Evolutionary conservation across 306 rosid species (phyloP), one percentile per base, ranked within the genome.

Genomic region (Lagenaria siceraria): DNA sequence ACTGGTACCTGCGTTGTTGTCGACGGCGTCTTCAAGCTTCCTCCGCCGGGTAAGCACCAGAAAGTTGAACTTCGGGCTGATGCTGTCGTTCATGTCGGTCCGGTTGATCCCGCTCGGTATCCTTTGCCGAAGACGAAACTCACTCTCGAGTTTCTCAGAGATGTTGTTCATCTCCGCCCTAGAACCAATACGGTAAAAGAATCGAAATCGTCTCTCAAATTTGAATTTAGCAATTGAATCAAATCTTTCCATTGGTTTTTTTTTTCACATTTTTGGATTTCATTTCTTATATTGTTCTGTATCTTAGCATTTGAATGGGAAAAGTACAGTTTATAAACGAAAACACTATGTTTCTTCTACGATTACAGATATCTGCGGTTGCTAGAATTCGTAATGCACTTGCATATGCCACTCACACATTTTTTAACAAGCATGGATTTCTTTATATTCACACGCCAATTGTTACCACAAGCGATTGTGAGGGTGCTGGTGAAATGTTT

Each of bases 401-500:
- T 76, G 96, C 98, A 14, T 92, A 43, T 86, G 97, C 98, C 18
- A 92, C 99, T 0, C 99, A 96, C 24, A 85, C 98, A 0, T 96
- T 96, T 81, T 96, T 96, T 43, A 77, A 89, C 4, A 82, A 89
- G 64, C 96, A 90, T 22, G 91, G 92, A 15, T 96, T 96, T 81
- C 88, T 88, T 11, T 96, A 90, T 65, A 95, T 92, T 71, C 99
- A 96, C 75, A 96, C 99, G 3, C 99, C 98, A 12, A 96, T 96
- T 83, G 78, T 96, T 12, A 96, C 99, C 8, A 96, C 98, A 0
- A 96, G 98, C 84, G 99, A 96, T 74, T 96, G 99, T 81, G 99
- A 96, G 87, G 99, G 99, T 85, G 99, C 99, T 8, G 99, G 99
- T 73, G 98, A 96, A 77, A 96, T 96, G 98, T 96, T 96, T 88